phyloP scores from a whole-genome alignment of 495 filamentous ascomycete genomes.

The Aspergillus baeticus region DNA sequence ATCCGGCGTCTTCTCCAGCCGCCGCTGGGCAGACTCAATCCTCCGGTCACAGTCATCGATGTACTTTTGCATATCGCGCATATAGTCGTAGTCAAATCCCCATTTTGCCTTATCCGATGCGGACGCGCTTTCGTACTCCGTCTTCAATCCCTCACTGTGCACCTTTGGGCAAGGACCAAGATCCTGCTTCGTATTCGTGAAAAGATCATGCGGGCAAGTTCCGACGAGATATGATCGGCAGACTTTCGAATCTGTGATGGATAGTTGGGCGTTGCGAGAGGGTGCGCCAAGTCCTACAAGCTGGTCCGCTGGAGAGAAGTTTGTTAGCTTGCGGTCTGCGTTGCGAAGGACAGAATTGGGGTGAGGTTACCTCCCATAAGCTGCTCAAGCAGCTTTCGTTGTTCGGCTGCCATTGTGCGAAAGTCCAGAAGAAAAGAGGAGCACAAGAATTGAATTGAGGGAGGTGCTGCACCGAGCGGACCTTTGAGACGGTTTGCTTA shows the following conservation, averaged over 20 bases:
- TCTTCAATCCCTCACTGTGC: conserved; percentile 83
- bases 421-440: neutral
- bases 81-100: conserved; percentile 95
- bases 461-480: conserved; percentile 1
- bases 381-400: conserved; percentile 90
- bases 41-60: conserved; percentile 95
- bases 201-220: conserved; percentile 97
- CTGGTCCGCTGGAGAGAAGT: conserved; percentile 58
- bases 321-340: conserved; percentile 29
- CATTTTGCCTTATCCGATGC: conserved; percentile 68
- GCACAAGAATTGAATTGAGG: neutral
- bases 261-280: conserved; percentile 72
- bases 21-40: conserved; percentile 84
- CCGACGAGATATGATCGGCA: conserved; percentile 94
- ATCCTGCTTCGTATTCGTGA: conserved; percentile 99
- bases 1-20: conserved; percentile 96
- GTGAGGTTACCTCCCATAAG: conserved; percentile 57
- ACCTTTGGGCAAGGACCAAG: conserved; percentile 87
- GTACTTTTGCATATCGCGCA: conserved; percentile 90
- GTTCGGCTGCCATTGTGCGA: conserved; percentile 82
- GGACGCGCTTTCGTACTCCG: conserved; percentile 74
- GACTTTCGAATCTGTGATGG: conserved; percentile 89
- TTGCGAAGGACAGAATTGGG: conserved; percentile 4
- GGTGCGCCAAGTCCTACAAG: conserved; percentile 73
- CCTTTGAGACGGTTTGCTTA: neutral